Conservation (phyloP, 2,329 filamentous ascomycete genomes). For the Trichoderma aggressivum region DNA sequence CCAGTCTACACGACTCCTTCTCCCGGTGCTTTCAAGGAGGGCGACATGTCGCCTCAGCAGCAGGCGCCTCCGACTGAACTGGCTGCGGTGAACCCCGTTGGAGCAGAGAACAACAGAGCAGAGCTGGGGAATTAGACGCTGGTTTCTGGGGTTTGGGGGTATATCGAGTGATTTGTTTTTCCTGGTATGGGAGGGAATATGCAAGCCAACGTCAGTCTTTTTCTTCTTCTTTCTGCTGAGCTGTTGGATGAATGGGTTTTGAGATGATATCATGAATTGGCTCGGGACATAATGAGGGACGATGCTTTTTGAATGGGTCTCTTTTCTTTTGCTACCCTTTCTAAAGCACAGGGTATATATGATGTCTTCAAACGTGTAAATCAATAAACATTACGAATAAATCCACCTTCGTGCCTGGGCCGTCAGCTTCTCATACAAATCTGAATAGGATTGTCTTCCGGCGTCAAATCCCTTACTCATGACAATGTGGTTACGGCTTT, state of each 20-base stretch:
- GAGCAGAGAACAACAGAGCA: constrained; percentile 33
- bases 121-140: constrained; percentile 25
- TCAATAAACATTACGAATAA: not conserved
- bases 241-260: not conserved
- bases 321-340: not conserved
- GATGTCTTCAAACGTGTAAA: not conserved
- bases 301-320: not conserved
- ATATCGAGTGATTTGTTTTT: not conserved
- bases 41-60: constrained; percentile 13
- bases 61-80: constrained; percentile 27
- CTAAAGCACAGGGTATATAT: constrained; percentile 3
- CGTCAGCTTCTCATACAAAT: not conserved
- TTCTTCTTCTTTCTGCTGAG: not conserved
- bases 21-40: constrained; percentile 23
- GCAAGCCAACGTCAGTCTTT: not conserved
- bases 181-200: not conserved
- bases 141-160: not conserved
- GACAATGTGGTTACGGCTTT: not conserved
- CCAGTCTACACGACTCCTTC: constrained; percentile 32
- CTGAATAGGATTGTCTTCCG: not conserved
- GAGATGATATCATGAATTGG: not conserved
- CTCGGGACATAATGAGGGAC: not conserved
- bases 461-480: not conserved
- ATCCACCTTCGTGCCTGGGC: not conserved
- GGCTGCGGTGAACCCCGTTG: constrained; percentile 29